These are phyloP conservation scores for Bipolaris zeicola DNA, from an alignment of 2,329 filamentous ascomycete species.

Conservation along the genomic window DNA sequence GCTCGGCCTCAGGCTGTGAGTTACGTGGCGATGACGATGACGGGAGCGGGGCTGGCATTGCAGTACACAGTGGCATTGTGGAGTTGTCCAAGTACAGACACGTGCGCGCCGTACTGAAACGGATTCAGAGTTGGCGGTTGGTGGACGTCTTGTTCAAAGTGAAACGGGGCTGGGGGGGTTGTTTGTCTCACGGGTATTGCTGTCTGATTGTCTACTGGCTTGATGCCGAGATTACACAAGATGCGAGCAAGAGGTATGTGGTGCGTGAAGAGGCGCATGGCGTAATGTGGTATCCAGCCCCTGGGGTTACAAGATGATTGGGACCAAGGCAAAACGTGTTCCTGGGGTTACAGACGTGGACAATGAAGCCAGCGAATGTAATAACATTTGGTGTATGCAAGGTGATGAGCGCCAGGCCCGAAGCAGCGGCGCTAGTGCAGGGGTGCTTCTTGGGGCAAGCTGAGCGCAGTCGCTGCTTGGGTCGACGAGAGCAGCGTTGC, in stretches of 20 bases:
- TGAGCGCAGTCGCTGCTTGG: slow-evolving; percentile 7
- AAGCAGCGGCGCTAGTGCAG: slow-evolving; percentile 17
- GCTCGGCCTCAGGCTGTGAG: not conserved
- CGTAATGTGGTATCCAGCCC: slow-evolving; percentile 6
- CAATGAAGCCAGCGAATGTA: slow-evolving; percentile 11
- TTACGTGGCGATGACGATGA: not conserved
- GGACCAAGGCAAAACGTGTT: slow-evolving; percentile 4
- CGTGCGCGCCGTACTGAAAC: not conserved
- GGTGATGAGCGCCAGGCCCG: slow-evolving; percentile 8
- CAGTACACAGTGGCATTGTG: not conserved
- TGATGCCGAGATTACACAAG: slow-evolving; percentile 2
- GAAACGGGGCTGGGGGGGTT: slow-evolving; percentile 6
- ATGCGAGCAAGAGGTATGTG: slow-evolving; percentile 2
- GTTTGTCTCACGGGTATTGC: slow-evolving; percentile 10
- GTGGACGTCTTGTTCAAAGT: not conserved
- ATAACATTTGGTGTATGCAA: slow-evolving; percentile 6
- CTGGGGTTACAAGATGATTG: slow-evolving; percentile 2
- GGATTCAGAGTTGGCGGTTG: not conserved
- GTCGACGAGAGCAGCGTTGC: too few species aligned
- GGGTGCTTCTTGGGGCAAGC: slow-evolving; percentile 19
- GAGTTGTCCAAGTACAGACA: not conserved
- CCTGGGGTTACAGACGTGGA: slow-evolving; percentile 6
- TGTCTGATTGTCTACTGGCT: slow-evolving; percentile 2
- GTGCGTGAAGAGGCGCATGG: slow-evolving; percentile 6
- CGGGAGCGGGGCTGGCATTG: not conserved